Percentiles rank a stretch among this genome's conserved stretches.
Evolutionary conservation across 148 eudicot species (phyloP).

Genomic region (Fallopia convolvulus): DNA sequence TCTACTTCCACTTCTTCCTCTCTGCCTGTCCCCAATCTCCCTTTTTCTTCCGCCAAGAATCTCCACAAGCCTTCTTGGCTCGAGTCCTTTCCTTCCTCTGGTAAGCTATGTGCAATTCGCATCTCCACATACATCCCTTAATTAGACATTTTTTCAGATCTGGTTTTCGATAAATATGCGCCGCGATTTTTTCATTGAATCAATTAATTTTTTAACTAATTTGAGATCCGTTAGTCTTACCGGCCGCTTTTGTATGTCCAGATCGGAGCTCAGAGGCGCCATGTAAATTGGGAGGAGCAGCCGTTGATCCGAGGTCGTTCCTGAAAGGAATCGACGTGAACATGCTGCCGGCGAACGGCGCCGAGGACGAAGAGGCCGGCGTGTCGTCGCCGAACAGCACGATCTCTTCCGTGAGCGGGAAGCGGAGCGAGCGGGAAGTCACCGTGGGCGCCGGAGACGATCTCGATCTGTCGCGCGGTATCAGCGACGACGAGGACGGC

Average conservation of each 20-base stretch:
- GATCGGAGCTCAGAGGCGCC: conserved; percentile 11
- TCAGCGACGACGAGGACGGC: conserved; percentile 81
- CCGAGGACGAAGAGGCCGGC: conserved; percentile 55
- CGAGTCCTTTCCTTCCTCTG: neutral
- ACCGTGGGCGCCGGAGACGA: conserved; percentile 24
- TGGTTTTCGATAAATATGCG: neutral
- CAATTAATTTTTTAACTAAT: too few species aligned
- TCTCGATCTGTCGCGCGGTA: conserved; percentile 40
- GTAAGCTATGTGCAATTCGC: neutral
- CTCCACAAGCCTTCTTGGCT: conserved; percentile 5
- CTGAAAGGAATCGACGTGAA: conserved; percentile 62
- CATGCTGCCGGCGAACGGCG: conserved; percentile 21
- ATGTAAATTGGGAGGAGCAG: neutral
- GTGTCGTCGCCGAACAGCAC: conserved; percentile 91
- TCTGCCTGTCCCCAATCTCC: neutral
- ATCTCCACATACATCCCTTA: neutral
- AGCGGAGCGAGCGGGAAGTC: conserved; percentile 44
- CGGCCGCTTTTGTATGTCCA: neutral
- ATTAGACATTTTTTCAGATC: neutral
- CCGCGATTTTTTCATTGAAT: too few species aligned
- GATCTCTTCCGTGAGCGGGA: conserved; percentile 68
- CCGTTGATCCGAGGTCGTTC: conserved; percentile 27
- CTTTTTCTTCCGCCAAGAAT: neutral
- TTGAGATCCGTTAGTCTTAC: neutral
- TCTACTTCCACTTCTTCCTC: neutral